Conservation (phyloP, 371 early-diverging fungal species). For the Syncephalastrum racemosum region DNA sequence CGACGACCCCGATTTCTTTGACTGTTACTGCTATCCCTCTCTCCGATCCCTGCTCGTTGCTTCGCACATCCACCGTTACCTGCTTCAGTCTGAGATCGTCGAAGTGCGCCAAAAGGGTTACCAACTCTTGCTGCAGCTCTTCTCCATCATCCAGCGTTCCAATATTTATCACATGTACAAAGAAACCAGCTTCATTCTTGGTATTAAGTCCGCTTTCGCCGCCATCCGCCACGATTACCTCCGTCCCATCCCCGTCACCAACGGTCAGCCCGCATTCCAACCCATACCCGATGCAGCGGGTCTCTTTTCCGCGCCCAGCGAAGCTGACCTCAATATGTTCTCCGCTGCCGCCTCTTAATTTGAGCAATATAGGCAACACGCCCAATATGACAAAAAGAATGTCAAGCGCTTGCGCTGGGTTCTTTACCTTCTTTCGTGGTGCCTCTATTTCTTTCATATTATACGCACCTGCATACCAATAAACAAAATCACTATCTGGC, state of each 20-base stretch:
- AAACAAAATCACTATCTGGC: too few species aligned
- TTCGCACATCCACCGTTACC: constrained; percentile 24
- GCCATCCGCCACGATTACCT: constrained; percentile 12
- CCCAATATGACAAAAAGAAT: background rate
- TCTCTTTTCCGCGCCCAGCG: background rate
- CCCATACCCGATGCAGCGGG: constrained; percentile 3
- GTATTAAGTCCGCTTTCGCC: constrained; percentile 18
- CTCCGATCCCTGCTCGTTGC: constrained; percentile 21
- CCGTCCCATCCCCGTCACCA: background rate
- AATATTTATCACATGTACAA: constrained; percentile 28
- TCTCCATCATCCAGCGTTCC: constrained; percentile 17
- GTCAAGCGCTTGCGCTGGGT: constrained; percentile 1
- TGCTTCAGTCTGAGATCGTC: constrained; percentile 16
- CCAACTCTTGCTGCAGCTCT: constrained; percentile 19
- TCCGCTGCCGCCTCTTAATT: constrained; percentile 23
- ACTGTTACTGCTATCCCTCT: constrained; percentile 28
- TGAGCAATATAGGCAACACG: background rate
- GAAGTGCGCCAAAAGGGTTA: constrained; percentile 28
- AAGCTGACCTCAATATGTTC: constrained; percentile 16
- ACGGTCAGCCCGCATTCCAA: background rate
- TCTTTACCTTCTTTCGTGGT: constrained; percentile 1
- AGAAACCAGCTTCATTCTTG: constrained; percentile 21
- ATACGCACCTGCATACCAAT: too few species aligned
- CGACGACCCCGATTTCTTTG: constrained; percentile 26
- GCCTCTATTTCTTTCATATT: constrained; percentile 2